Conservation (phyloP, 176 grass and related monocot genomes). For the Stipa capillata region DNA sequence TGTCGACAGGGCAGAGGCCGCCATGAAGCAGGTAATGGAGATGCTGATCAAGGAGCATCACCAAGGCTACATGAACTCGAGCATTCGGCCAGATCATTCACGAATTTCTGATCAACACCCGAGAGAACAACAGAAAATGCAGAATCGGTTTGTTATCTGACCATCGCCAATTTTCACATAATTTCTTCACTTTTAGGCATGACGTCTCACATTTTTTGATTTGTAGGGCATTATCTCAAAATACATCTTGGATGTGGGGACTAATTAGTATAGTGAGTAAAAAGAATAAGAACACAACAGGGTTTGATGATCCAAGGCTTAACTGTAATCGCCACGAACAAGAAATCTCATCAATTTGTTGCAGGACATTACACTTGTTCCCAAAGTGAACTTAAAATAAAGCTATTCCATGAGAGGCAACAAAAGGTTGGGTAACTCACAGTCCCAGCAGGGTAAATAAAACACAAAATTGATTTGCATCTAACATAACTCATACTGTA, state of each 20-base stretch:
- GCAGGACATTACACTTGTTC: background rate
- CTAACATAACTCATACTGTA: constrained; percentile 24
- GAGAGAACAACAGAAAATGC: too few relatives aligned
- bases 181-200: background rate
- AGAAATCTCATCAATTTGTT: background rate
- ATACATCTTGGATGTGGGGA: background rate
- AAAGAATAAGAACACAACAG: background rate
- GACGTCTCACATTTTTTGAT: background rate
- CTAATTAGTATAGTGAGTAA: background rate
- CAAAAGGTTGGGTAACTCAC: background rate
- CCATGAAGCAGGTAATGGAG: too few relatives aligned
- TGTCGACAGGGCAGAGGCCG: too few relatives aligned
- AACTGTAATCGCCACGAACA: background rate
- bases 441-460: constrained; percentile 14
- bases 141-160: too few relatives aligned
- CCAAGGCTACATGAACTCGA: too few relatives aligned
- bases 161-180: background rate
- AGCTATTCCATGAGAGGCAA: constrained; percentile 18
- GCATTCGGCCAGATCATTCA: too few relatives aligned
- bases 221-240: background rate
- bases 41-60: too few relatives aligned
- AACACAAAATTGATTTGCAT: constrained; percentile 31
- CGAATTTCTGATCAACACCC: too few relatives aligned
- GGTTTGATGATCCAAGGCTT: background rate
- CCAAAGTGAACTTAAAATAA: constrained; percentile 19